Percentiles rank a stretch among this genome's conserved stretches.
phyloP scores from a whole-genome alignment of 192 early-diverging fungal genomes.

The Entomortierella beljakovae region DNA sequence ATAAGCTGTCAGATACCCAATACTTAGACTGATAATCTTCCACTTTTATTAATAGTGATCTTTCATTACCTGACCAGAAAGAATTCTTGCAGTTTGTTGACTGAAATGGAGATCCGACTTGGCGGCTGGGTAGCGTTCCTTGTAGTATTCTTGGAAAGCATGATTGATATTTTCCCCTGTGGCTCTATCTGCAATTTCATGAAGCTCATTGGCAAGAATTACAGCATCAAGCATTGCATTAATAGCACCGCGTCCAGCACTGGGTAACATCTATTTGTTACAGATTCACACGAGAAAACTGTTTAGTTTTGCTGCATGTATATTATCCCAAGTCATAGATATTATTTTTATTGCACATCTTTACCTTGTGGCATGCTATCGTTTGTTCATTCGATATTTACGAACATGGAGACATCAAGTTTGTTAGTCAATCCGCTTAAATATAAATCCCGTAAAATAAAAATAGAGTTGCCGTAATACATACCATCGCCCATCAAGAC shows the following conservation, averaged over 20 bases:
- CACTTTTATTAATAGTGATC: too few species aligned
- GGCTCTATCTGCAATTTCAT: slow-evolving; percentile 9
- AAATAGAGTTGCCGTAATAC: slow-evolving; percentile 3
- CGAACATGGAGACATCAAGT: not conserved
- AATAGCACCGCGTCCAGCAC: slow-evolving; percentile 16
- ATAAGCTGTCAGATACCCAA: too few species aligned
- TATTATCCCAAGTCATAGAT: not conserved
- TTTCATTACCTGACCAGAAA: slow-evolving; percentile 28
- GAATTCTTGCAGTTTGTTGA: slow-evolving; percentile 4
- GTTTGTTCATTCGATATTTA: too few species aligned
- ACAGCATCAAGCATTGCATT: slow-evolving; percentile 21
- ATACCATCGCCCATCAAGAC: slow-evolving; percentile 25
- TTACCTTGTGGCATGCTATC: slow-evolving; percentile 25
- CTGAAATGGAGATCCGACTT: slow-evolving; percentile 1
- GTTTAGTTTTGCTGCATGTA: too few species aligned
- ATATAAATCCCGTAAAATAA: not conserved
- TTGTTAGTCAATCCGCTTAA: not conserved
- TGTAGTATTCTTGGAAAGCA: slow-evolving; percentile 20
- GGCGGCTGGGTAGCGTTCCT: slow-evolving; percentile 11
- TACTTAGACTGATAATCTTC: too few species aligned
- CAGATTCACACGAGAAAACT: not conserved
- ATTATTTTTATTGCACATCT: not conserved
- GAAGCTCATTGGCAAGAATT: slow-evolving; percentile 13
- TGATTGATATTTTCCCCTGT: slow-evolving; percentile 1
- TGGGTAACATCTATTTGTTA: slow-evolving; percentile 15